Percentiles rank a stretch among this genome's conserved stretches.
Conservation (phyloP, 192 early-diverging fungal species). For the Irineochytrium annulatum region DNA sequence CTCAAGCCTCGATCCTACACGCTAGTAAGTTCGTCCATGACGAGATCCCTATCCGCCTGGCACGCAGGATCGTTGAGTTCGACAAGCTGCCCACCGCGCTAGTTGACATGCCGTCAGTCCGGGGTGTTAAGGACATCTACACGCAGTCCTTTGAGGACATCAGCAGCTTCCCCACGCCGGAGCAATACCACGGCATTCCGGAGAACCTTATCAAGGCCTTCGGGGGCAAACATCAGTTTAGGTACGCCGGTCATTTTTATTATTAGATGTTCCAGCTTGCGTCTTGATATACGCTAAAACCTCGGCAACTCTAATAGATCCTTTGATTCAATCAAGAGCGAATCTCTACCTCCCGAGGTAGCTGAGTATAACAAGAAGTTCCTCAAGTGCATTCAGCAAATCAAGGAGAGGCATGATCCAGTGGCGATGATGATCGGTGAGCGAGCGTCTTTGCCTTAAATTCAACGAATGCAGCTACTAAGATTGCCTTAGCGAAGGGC, state of each 20-base stretch:
- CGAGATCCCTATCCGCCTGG: constrained; percentile 85
- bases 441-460: not conserved
- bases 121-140: constrained; percentile 88
- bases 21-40: constrained; percentile 42
- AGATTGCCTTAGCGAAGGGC: constrained; percentile 11
- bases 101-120: constrained; percentile 81
- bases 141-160: constrained; percentile 81
- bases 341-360: constrained; percentile 51
- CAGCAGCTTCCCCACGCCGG: constrained; percentile 45
- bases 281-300: too few species aligned
- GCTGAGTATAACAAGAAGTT: constrained; percentile 74
- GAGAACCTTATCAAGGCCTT: constrained; percentile 13
- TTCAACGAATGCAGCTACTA: not conserved
- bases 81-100: constrained; percentile 80
- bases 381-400: constrained; percentile 77
- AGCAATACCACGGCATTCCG: constrained; percentile 35
- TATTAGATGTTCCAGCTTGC: too few species aligned
- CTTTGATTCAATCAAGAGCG: not conserved
- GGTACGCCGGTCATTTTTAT: too few species aligned
- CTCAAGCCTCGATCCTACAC: constrained; percentile 25
- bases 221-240: not conserved
- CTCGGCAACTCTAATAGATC: not conserved
- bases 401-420: constrained; percentile 86
- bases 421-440: constrained; percentile 78
- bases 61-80: constrained; percentile 88